Evolutionary conservation across 805 yeast genomes (phyloP).

Genomic region (Starmerella asiatica): DNA sequence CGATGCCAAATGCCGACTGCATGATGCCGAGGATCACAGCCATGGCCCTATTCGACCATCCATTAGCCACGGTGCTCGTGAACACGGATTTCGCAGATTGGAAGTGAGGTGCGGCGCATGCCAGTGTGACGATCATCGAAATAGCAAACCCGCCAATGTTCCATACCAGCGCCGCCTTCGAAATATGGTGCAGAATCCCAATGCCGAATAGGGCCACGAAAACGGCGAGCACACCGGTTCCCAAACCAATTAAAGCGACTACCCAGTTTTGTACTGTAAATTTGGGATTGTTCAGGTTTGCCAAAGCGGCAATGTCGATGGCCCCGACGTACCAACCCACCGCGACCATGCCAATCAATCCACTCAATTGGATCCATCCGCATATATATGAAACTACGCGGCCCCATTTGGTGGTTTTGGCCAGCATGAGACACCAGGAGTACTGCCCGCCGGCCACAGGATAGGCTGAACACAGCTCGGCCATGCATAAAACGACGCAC

Average conservation of each 20-base stretch:
- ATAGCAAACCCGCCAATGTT: constrained; percentile 41
- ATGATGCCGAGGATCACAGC: constrained; percentile 59
- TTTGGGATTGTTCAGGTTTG: constrained; percentile 29
- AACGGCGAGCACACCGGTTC: constrained; percentile 17
- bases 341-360: constrained; percentile 48
- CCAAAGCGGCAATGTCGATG: constrained; percentile 39
- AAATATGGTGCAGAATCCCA: constrained; percentile 35
- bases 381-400: constrained; percentile 42
- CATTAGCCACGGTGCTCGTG: constrained; percentile 39
- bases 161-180: constrained; percentile 37
- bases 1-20: constrained; percentile 58
- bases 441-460: constrained; percentile 62
- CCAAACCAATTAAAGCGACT: constrained; percentile 22
- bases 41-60: constrained; percentile 46
- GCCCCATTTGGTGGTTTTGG: constrained; percentile 26
- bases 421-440: constrained; percentile 42
- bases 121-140: constrained; percentile 41
- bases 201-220: constrained; percentile 18
- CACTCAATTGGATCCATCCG: constrained; percentile 52
- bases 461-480: constrained; percentile 41
- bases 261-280: constrained; percentile 25
- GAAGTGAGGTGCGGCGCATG: constrained; percentile 38
- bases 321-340: constrained; percentile 46
- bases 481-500: constrained; percentile 47
- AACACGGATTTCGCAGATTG: constrained; percentile 43